Evolutionary conservation across 2,329 filamentous ascomycete genomes (phyloP), one percentile per base, ranked within the genome.

Genomic region (Pseudopyrenochaeta lycopersici): DNA sequence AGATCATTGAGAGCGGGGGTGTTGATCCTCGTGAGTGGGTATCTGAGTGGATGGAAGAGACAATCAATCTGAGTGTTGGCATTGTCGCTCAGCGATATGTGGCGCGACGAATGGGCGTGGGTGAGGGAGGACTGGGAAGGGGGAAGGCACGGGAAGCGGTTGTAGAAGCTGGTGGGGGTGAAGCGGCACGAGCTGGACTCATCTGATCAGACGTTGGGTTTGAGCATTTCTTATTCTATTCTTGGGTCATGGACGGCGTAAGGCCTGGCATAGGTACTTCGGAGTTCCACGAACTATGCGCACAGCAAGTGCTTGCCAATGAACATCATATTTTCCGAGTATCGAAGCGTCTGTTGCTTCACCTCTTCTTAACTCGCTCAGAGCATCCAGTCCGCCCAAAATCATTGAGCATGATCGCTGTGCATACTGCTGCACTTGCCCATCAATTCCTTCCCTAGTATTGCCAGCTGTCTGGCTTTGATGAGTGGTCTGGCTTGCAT

Each of bases 1-100:
- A 94, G 62, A 96, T 98, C 59, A 86, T 99, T 44, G 80, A 85
- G 50, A 81, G 77, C 46, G 87, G 87, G 14, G 87, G 86, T 9
- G 91, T 98, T 2, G 95, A 99, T 71, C 95, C 95, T 0, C 84
- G 95, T 52, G 95, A 99, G 76, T 99, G 95, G 95, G 91, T 97
- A 32, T 90, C 93, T 2, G 95, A 98, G 76, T 99, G 95, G 95
- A 85, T 99, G 41, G 94, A 98, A 78, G 94, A 98, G 78, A 80
- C 88, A 0, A 82, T 99, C 29, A 87, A 82, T 35, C 80, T 98
- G 43, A 85, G 88, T 3, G 85, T 96, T 0, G 94, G 95, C 15
- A 81, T 97, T 7, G 89, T 98, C 3, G 95, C 95, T 2, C 95
- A 99, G 82, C 84, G 93, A 60, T 99, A 99, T 73, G 95, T 99